These are phyloP conservation scores for Beauveria rudraprayagi DNA, from an alignment of 2,329 filamentous ascomycete species.

Conservation along the genomic window DNA sequence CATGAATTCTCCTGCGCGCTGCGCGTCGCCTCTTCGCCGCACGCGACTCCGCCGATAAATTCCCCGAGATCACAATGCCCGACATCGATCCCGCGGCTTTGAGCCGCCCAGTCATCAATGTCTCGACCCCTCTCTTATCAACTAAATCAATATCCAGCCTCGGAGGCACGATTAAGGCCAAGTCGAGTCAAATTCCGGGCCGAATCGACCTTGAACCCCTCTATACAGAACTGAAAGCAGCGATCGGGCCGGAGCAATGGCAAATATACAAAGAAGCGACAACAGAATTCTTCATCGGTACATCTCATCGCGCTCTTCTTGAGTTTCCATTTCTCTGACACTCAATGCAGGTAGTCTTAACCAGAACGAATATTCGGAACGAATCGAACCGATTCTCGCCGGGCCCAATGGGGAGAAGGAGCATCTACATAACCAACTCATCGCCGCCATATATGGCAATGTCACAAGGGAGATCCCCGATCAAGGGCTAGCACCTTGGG, in stretches of 20 bases:
- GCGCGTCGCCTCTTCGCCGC: constrained; percentile 38
- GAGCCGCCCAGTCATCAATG: constrained; percentile 51
- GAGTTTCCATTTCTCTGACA: constrained; percentile 4
- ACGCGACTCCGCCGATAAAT: constrained; percentile 35
- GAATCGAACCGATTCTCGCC: constrained; percentile 52
- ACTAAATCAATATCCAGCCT: constrained; percentile 50
- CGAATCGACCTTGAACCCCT: constrained; percentile 61
- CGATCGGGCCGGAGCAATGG: constrained; percentile 56
- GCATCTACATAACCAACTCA: constrained; percentile 60
- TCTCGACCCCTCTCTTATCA: constrained; percentile 51
- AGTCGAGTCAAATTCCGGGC: constrained; percentile 54
- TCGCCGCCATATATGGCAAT: constrained; percentile 60
- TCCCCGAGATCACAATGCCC: constrained; percentile 41
- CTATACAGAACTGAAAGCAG: constrained; percentile 53
- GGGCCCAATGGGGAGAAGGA: constrained; percentile 50
- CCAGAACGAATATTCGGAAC: constrained; percentile 50
- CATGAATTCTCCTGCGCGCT: constrained; percentile 34
- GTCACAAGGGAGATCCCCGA: constrained; percentile 62
- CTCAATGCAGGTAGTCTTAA: constrained; percentile 49
- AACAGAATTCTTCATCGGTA: constrained; percentile 56
- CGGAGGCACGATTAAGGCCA: constrained; percentile 42
- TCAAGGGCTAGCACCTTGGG: constrained; percentile 59
- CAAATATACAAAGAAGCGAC: constrained; percentile 54
- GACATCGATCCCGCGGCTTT: constrained; percentile 64
- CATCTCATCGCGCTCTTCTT: not conserved